These are phyloP conservation scores for Paraphoma sp. DNA, from an alignment of 2,329 filamentous ascomycete species.

Conservation along the genomic window DNA sequence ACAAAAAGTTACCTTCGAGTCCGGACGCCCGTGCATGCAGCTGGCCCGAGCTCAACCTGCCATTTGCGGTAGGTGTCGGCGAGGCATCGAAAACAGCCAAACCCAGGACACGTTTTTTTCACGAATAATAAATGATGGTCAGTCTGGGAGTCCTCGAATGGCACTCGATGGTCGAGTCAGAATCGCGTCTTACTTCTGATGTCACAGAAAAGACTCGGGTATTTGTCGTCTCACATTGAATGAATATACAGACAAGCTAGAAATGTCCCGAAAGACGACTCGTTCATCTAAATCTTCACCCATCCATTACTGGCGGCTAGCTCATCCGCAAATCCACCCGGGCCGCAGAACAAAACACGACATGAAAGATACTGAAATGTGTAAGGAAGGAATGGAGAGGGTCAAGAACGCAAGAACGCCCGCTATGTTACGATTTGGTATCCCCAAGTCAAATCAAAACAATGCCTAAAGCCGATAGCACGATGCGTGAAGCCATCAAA, in stretches of 20 bases:
- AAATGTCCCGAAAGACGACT: background rate
- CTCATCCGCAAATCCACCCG: background rate
- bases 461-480: constrained; percentile 9
- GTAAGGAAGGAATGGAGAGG: background rate
- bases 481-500: constrained; percentile 15
- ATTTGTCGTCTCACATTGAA: too few species aligned
- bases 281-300: background rate
- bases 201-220: too few species aligned
- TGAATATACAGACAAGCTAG: background rate
- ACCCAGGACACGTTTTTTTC: background rate
- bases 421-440: constrained; percentile 36
- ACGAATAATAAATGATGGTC: too few species aligned
- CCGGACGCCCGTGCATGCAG: constrained; percentile 2
- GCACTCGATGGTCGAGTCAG: too few species aligned
- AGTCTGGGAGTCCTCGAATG: too few species aligned
- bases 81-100: background rate
- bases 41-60: constrained; percentile 1
- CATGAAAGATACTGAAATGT: background rate
- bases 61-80: background rate
- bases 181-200: too few species aligned
- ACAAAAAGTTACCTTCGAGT: constrained; percentile 3
- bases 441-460: constrained; percentile 19
- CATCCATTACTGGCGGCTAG: background rate
- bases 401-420: constrained; percentile 19
- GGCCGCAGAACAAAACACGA: background rate